Percentiles rank a stretch among this genome's conserved stretches.
These are phyloP conservation scores for Dianthus caryophyllus DNA, from an alignment of 148 eudicot species.

Conservation along the genomic window DNA sequence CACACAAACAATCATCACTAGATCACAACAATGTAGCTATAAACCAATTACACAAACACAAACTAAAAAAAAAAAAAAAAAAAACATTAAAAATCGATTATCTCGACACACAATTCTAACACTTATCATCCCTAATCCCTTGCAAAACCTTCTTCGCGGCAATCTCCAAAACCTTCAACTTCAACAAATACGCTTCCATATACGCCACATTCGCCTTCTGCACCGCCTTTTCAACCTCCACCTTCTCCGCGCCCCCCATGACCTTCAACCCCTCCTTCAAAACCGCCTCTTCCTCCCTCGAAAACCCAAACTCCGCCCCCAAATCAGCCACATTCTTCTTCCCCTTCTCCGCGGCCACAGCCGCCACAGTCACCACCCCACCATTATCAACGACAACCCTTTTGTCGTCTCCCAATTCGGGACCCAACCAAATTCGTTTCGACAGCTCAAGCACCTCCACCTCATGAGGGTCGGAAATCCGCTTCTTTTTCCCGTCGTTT, in stretches of 20 bases:
- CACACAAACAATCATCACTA: not conserved
- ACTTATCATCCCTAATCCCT: not conserved
- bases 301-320: not conserved
- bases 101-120: not conserved
- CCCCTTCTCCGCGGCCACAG: not conserved
- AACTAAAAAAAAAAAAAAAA: too few relatives aligned
- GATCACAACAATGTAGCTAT: not conserved
- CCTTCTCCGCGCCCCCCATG: not conserved
- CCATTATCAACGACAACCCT: too few relatives aligned
- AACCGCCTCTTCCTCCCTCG: not conserved
- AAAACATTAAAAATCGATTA: not conserved
- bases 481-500: not conserved
- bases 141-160: not conserved
- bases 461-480: constrained; percentile 33
- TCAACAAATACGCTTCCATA: constrained; percentile 9
- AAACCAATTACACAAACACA: not conserved
- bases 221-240: not conserved
- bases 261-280: not conserved
- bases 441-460: constrained; percentile 30
- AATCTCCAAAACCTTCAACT: constrained; percentile 5
- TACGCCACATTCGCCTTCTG: not conserved
- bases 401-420: not conserved
- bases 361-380: not conserved
- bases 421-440: constrained; percentile 36
- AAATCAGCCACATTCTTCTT: not conserved